These are phyloP conservation scores for Dendrothele bispora DNA, from an alignment of 768 basidiomycete genomes.

Conservation along the genomic window DNA sequence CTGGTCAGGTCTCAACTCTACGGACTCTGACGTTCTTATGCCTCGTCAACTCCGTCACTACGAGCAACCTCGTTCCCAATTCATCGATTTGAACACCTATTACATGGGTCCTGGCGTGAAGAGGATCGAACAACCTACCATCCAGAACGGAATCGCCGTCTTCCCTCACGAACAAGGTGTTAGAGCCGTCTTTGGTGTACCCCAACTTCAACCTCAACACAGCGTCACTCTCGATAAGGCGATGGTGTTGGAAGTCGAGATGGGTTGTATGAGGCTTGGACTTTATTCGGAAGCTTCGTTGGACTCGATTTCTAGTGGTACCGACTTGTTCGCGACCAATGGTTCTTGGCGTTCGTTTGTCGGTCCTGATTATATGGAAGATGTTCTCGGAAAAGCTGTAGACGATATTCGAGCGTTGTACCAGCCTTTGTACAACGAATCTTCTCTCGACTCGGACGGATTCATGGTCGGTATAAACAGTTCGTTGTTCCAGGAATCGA, in stretches of 20 bases:
- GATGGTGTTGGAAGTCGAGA: slow-evolving; percentile 18
- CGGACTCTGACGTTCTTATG: slow-evolving; percentile 23
- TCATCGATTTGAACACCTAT: slow-evolving; percentile 13
- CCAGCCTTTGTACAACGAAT: slow-evolving; percentile 17
- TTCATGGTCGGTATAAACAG: slow-evolving; percentile 11
- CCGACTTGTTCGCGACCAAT: not conserved
- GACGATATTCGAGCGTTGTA: slow-evolving; percentile 17
- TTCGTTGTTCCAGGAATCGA: slow-evolving; percentile 14
- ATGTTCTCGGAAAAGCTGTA: slow-evolving; percentile 16
- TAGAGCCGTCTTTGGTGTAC: slow-evolving; percentile 14
- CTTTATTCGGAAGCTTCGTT: not conserved
- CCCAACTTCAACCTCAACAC: slow-evolving; percentile 10
- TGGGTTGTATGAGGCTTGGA: slow-evolving; percentile 19
- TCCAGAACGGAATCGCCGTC: slow-evolving; percentile 8
- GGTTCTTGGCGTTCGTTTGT: slow-evolving; percentile 18
- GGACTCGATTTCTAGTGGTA: not conserved
- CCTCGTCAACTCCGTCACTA: slow-evolving; percentile 13
- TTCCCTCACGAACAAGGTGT: not conserved
- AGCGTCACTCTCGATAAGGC: slow-evolving; percentile 16
- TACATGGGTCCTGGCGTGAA: slow-evolving; percentile 15
- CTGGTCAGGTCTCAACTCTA: slow-evolving; percentile 17
- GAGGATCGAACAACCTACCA: slow-evolving; percentile 14
- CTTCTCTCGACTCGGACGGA: slow-evolving; percentile 11
- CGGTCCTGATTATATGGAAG: slow-evolving; percentile 19
- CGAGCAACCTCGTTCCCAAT: not conserved